Evolutionary conservation across 1,139 yeast species (phyloP).

Genomic region (Candida neerlandica): DNA sequence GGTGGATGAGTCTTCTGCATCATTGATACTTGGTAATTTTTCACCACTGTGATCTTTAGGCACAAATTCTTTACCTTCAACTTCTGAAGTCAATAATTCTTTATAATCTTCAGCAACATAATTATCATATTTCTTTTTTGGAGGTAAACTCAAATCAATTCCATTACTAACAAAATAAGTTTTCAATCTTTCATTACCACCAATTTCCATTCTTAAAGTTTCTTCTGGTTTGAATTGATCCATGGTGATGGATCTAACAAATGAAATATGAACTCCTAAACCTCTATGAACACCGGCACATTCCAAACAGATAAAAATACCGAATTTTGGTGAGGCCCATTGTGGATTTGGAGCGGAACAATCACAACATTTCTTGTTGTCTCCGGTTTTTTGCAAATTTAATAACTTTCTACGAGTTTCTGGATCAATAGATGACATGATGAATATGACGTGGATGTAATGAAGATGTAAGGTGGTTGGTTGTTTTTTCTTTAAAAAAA

Average conservation of each 20-base stretch:
- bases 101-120: constrained; percentile 94
- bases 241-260: constrained; percentile 95
- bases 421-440: constrained; percentile 67
- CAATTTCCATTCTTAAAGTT: constrained; percentile 85
- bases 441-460: not conserved
- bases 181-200: constrained; percentile 83
- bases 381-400: constrained; percentile 77
- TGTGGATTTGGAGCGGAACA: constrained; percentile 96
- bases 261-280: constrained; percentile 93
- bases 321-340: constrained; percentile 99
- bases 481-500: not conserved
- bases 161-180: constrained; percentile 74
- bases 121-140: constrained; percentile 79
- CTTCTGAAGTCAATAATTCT: constrained; percentile 70
- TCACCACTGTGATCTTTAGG: constrained; percentile 66
- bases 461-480: not conserved
- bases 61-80: constrained; percentile 73
- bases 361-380: constrained; percentile 89
- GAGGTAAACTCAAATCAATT: constrained; percentile 63
- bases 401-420: constrained; percentile 83
- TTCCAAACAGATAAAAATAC: constrained; percentile 92
- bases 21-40: constrained; percentile 36
- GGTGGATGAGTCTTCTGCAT: constrained; percentile 6
- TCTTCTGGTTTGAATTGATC: constrained; percentile 96
- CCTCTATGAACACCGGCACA: constrained; percentile 98